Conservation (phyloP, 1,139 yeast genomes). For the Blastobotrys ciferrii region DNA sequence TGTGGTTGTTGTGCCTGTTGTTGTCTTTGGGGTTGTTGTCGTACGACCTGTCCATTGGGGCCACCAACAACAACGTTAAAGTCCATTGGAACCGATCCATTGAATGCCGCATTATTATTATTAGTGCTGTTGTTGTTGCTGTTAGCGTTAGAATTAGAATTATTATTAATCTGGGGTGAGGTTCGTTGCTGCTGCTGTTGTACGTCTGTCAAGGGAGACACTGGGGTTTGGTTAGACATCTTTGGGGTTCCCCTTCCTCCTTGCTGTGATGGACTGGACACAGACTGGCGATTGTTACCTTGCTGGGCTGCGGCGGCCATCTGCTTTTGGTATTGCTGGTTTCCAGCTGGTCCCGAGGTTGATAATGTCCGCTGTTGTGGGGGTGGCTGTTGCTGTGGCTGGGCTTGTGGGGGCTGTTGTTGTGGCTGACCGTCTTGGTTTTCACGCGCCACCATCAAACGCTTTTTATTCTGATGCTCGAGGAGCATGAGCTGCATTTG, state of each 20-base stretch:
- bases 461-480: constrained; percentile 68
- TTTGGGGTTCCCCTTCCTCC: constrained; percentile 32
- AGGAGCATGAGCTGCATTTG: constrained; percentile 71
- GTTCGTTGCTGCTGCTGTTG: no score
- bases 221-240: constrained; percentile 33
- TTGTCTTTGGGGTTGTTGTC: constrained; percentile 18
- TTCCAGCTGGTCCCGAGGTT: constrained; percentile 15
- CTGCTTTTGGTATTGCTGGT: constrained; percentile 13
- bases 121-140: constrained; percentile 13
- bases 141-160: constrained; percentile 9
- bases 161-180: constrained; percentile 19
- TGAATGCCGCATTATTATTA: constrained; percentile 13
- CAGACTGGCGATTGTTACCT: constrained; percentile 17
- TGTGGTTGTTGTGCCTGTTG: constrained; percentile 19
- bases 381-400: no score
- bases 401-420: constrained; percentile 19
- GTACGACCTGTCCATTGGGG: constrained; percentile 26
- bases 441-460: constrained; percentile 43
- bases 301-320: constrained; percentile 15
- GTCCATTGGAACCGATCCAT: constrained; percentile 27
- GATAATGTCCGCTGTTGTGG: constrained; percentile 18
- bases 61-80: constrained; percentile 35
- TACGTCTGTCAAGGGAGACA: constrained; percentile 30
- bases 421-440: constrained; percentile 16
- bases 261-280: constrained; percentile 23